Evolutionary conservation across 495 filamentous ascomycete genomes (phyloP).

Genomic region (Aspergillus ostianus): DNA sequence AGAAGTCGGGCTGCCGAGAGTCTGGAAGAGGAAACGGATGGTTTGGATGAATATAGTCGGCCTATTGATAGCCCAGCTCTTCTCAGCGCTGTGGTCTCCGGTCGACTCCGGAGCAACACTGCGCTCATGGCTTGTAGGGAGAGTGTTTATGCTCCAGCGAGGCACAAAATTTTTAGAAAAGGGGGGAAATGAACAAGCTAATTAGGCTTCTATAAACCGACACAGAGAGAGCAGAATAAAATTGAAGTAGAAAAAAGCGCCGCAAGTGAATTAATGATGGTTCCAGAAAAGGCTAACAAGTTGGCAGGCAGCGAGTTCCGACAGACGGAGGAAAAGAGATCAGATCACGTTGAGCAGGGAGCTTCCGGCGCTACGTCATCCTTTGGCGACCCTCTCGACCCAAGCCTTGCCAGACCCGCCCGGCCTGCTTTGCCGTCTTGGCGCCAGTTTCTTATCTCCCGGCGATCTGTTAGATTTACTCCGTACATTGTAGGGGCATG

Average conservation of each 20-base stretch:
- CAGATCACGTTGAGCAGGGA: constrained; percentile 11
- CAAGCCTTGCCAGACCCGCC: constrained; percentile 15
- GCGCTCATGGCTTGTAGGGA: constrained; percentile 33
- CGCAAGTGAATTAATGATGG: neutral
- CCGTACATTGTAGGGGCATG: too few relatives aligned
- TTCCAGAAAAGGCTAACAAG: neutral
- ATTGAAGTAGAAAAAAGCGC: neutral
- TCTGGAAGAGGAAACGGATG: constrained; percentile 10
- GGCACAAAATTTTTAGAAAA: neutral
- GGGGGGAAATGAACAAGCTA: neutral
- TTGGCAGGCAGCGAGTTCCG: neutral
- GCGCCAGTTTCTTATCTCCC: neutral
- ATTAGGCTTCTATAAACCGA: neutral
- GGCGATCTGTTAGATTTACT: too few relatives aligned
- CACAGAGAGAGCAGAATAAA: neutral
- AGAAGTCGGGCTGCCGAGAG: constrained; percentile 22
- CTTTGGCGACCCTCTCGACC: constrained; percentile 6
- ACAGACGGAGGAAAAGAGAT: constrained; percentile 1
- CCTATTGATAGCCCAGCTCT: constrained; percentile 30
- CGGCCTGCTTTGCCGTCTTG: constrained; percentile 13
- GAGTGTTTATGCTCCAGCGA: constrained; percentile 6
- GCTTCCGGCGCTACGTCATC: constrained; percentile 4
- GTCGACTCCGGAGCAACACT: constrained; percentile 37
- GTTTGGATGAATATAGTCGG: constrained; percentile 22
- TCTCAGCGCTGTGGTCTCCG: constrained; percentile 31